These are phyloP conservation scores for Chlamydomonas sp. DNA, from an alignment of 139 green algal species.

Conservation along the genomic window DNA sequence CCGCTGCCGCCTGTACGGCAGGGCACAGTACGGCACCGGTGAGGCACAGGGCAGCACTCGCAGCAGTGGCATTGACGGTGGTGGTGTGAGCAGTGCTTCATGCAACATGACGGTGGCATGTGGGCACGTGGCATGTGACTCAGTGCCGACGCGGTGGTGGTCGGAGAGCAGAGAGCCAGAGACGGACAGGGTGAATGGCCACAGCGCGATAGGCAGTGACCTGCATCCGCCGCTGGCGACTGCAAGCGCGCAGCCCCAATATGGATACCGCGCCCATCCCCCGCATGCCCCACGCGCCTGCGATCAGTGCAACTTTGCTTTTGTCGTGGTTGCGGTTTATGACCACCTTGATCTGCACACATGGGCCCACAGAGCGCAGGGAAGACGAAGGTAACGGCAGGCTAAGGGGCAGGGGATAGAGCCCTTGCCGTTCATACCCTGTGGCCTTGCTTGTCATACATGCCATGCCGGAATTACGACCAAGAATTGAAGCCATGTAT, in stretches of 20 bases:
- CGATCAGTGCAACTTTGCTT: slow-evolving; percentile 44
- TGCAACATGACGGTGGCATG: too few species aligned
- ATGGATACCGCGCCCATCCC: too few species aligned
- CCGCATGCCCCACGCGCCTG: slow-evolving; percentile 17
- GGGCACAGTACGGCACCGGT: too few species aligned
- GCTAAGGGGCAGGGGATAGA: background rate
- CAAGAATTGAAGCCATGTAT: too few species aligned
- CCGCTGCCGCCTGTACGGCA: slow-evolving; percentile 70
- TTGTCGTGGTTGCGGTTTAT: slow-evolving; percentile 46
- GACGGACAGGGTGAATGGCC: background rate
- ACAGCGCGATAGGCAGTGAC: too few species aligned
- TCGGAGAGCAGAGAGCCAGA: background rate
- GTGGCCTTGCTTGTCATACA: too few species aligned
- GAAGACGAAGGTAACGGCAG: background rate
- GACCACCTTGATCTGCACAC: slow-evolving; percentile 51
- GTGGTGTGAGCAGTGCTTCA: too few species aligned
- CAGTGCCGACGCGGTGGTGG: too few species aligned
- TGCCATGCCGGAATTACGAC: too few species aligned
- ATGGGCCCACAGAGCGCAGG: background rate
- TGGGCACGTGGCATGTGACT: too few species aligned
- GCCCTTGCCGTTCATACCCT: background rate
- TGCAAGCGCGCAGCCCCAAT: background rate
- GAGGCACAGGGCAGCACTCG: background rate
- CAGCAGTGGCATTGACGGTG: background rate
- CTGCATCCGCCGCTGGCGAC: too few species aligned